Percentiles rank a stretch among this genome's conserved stretches.
Conservation (phyloP, 352 stramenopile genomes). For the Plasmopara halstedii region DNA sequence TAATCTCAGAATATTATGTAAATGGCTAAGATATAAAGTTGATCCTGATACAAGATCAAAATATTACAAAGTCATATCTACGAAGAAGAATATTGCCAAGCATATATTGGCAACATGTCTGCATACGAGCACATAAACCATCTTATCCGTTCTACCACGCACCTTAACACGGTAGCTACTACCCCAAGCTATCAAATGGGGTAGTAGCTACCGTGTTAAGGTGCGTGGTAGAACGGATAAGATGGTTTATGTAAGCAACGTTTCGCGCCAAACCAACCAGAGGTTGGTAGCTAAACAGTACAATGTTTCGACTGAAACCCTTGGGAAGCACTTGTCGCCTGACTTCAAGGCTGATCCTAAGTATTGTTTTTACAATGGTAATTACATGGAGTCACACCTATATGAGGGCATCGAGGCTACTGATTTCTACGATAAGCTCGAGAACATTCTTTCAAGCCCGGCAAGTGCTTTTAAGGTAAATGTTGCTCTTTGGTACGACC, state of each 20-base stretch:
- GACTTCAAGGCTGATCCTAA: not conserved
- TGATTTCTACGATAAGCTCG: not conserved
- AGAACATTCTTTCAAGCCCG: not conserved
- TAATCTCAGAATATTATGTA: not conserved
- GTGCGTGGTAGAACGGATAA: slow-evolving; percentile 8
- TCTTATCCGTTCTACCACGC: slow-evolving; percentile 6
- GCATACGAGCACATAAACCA: not conserved
- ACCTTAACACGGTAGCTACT: slow-evolving; percentile 20
- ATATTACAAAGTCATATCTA: not conserved
- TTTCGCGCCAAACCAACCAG: not conserved
- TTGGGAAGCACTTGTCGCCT: not conserved
- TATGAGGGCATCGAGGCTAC: not conserved
- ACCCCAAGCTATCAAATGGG: slow-evolving; percentile 5
- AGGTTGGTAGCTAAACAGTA: not conserved
- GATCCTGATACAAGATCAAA: not conserved
- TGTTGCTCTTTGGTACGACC: not conserved
- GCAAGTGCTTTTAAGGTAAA: not conserved
- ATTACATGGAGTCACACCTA: not conserved
- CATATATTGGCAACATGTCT: not conserved
- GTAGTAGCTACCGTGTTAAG: slow-evolving; percentile 18
- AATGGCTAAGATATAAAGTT: not conserved
- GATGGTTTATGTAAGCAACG: slow-evolving; percentile 5
- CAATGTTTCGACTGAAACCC: not conserved
- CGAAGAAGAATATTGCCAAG: not conserved
- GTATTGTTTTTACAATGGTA: not conserved